Evolutionary conservation across 176 grass and related monocot species (phyloP).

Genomic region (Oryza officinalis): DNA sequence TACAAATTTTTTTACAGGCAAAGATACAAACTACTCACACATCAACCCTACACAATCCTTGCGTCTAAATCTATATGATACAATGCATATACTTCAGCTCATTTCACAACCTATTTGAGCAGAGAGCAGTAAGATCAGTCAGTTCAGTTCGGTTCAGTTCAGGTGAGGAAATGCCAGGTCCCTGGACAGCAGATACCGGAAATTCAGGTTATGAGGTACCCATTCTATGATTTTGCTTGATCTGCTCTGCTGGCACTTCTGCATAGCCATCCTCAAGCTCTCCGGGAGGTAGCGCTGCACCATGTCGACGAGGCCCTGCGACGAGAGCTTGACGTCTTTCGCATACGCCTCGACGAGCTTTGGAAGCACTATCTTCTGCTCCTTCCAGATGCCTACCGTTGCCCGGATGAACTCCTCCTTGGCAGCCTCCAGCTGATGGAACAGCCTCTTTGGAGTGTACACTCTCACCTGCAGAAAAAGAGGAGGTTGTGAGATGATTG

Average conservation of each 20-base stretch:
- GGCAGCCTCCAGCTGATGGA: conserved; percentile 79
- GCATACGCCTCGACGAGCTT: conserved; percentile 77
- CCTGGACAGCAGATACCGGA: conserved; percentile 77
- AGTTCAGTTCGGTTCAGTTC: conserved; percentile 51
- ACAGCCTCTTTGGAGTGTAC: conserved; percentile 74
- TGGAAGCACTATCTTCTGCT: conserved; percentile 84
- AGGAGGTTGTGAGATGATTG: conserved; percentile 1
- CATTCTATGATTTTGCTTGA: conserved; percentile 83
- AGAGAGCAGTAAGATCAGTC: neutral
- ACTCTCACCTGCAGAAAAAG: conserved; percentile 66
- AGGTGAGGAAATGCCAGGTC: conserved; percentile 86
- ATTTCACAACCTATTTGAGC: neutral
- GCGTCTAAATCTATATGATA: conserved; percentile 21
- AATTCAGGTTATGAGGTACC: conserved; percentile 77
- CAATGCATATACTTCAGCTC: conserved; percentile 38
- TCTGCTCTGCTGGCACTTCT: conserved; percentile 71
- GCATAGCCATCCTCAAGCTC: conserved; percentile 78
- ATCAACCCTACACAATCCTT: conserved; percentile 32
- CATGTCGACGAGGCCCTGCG: conserved; percentile 79
- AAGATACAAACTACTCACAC: conserved; percentile 23
- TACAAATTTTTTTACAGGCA: conserved; percentile 54
- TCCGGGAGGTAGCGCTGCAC: conserved; percentile 84
- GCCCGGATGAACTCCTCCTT: conserved; percentile 94
- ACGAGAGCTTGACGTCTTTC: conserved; percentile 76
- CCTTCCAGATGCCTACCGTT: conserved; percentile 82